Percentiles rank a stretch among this genome's conserved stretches.
These are phyloP conservation scores for Entomortierella parvispora DNA, from an alignment of 192 early-diverging fungal species.

Conservation along the genomic window DNA sequence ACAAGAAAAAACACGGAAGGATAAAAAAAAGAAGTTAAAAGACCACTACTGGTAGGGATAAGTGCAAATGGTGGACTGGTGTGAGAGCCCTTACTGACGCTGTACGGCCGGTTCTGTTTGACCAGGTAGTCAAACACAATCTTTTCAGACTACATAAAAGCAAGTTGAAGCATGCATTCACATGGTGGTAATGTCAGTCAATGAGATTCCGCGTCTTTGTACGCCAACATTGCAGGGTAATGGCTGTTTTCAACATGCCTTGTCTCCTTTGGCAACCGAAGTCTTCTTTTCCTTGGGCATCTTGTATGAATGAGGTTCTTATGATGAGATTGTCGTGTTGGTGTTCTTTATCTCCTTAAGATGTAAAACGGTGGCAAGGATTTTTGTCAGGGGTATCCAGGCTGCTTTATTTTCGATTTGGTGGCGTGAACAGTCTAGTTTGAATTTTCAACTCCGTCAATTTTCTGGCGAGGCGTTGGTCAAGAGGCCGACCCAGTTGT, in stretches of 20 bases:
- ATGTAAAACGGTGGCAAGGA: not conserved
- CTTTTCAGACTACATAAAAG: slow-evolving; percentile 46
- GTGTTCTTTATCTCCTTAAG: too few species aligned
- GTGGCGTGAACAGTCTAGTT: too few species aligned
- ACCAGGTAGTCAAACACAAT: slow-evolving; percentile 56
- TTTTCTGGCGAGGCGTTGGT: too few species aligned
- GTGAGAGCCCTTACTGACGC: slow-evolving; percentile 50
- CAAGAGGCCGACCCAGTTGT: slow-evolving; percentile 24
- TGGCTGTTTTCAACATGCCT: slow-evolving; percentile 3
- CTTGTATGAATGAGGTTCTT: not conserved
- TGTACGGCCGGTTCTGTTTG: slow-evolving; percentile 59
- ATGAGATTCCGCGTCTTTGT: not conserved
- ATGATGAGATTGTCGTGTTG: too few species aligned
- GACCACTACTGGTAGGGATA: not conserved
- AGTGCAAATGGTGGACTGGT: too few species aligned
- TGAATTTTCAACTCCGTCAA: too few species aligned
- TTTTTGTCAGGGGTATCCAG: not conserved
- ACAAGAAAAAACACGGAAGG: not conserved
- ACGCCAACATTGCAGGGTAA: too few species aligned
- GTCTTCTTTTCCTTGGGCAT: slow-evolving; percentile 37
- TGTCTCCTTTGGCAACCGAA: slow-evolving; percentile 9
- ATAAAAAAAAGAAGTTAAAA: not conserved
- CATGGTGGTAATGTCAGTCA: not conserved
- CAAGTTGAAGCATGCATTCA: not conserved
- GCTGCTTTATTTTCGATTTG: not conserved